Evolutionary conservation across 768 basidiomycete species (phyloP).

Genomic region (Bullera alba): DNA sequence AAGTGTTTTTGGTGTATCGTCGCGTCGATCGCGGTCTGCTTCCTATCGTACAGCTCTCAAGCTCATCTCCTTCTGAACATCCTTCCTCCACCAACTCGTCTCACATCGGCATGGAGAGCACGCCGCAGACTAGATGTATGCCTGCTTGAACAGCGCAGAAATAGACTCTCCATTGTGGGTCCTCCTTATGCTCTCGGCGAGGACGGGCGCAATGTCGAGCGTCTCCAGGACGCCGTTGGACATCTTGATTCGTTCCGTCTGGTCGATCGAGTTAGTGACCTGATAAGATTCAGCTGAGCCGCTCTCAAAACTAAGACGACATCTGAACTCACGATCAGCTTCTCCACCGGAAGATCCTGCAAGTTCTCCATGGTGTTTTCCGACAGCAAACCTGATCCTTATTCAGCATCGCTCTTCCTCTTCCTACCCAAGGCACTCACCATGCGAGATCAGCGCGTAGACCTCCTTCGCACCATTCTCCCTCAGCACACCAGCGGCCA

Average conservation of each 20-base stretch:
- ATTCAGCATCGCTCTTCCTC: background rate
- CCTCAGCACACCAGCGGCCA: conserved; percentile 79
- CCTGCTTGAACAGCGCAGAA: conserved; percentile 41
- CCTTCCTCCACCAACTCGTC: background rate
- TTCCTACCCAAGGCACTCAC: conserved; percentile 22
- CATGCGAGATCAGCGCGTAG: conserved; percentile 87
- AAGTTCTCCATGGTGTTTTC: conserved; percentile 76
- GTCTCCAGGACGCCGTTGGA: conserved; percentile 76
- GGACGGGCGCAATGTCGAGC: conserved; percentile 86
- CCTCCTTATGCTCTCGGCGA: conserved; percentile 90
- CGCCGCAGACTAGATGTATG: conserved; percentile 9
- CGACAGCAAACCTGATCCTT: conserved; percentile 65
- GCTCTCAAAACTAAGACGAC: background rate
- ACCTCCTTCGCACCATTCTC: conserved; percentile 82
- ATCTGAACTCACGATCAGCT: conserved; percentile 64
- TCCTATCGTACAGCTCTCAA: conserved; percentile 4
- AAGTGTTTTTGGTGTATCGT: too few species aligned
- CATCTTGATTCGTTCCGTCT: conserved; percentile 61
- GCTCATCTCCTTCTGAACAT: background rate
- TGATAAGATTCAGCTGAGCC: background rate
- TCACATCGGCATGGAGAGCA: background rate
- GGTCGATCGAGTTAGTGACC: conserved; percentile 89
- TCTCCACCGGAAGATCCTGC: conserved; percentile 68
- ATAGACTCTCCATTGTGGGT: conserved; percentile 74
- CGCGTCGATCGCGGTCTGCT: too few species aligned